These are phyloP conservation scores for Talaromyces sp. DNA, from an alignment of 2,329 filamentous ascomycete genomes.

Conservation along the genomic window DNA sequence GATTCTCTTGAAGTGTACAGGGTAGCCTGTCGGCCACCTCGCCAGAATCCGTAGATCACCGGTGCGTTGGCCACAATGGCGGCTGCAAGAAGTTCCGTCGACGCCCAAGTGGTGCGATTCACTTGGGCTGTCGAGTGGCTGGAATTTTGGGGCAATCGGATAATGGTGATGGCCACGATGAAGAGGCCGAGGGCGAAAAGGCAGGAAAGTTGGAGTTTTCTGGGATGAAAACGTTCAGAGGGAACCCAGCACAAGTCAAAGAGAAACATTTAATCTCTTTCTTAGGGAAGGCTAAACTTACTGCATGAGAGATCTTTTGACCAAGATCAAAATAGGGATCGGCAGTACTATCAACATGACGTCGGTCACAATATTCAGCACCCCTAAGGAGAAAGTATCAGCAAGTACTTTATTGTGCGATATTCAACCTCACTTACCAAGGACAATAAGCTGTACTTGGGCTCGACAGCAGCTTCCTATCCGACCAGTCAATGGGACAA, in stretches of 20 bases:
- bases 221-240: slow-evolving; percentile 8
- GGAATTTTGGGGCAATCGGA: slow-evolving; percentile 12
- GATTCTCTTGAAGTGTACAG: neutral
- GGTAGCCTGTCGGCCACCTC: neutral
- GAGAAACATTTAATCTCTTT: neutral
- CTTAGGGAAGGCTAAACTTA: slow-evolving; percentile 2
- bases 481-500: neutral
- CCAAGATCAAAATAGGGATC: slow-evolving; percentile 12
- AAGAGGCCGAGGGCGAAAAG: slow-evolving; percentile 9
- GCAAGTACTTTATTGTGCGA: neutral
- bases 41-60: neutral
- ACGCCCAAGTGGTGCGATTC: slow-evolving; percentile 13
- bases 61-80: slow-evolving; percentile 16
- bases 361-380: slow-evolving; percentile 13
- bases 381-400: neutral
- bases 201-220: slow-evolving; percentile 15
- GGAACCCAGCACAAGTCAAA: neutral
- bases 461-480: slow-evolving; percentile 10
- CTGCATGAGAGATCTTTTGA: slow-evolving; percentile 8
- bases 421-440: neutral
- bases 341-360: slow-evolving; percentile 14
- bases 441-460: slow-evolving; percentile 14
- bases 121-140: slow-evolving; percentile 9
- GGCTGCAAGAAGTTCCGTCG: slow-evolving; percentile 14
- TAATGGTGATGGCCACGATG: slow-evolving; percentile 12